These are phyloP conservation scores for Phaffomyces antillensis DNA, from an alignment of 805 yeast species.

Conservation along the genomic window DNA sequence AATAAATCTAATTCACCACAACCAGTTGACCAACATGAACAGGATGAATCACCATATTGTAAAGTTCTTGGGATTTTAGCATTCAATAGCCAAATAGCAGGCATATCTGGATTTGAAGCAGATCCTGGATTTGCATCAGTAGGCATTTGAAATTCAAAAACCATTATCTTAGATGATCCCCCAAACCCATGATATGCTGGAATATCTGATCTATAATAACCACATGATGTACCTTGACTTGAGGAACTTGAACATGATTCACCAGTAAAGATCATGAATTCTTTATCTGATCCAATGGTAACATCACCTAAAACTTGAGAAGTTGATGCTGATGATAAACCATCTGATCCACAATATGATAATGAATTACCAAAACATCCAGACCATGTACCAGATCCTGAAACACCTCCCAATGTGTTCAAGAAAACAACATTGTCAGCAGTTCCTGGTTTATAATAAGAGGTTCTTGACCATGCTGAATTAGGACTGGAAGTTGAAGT, in stretches of 20 bases:
- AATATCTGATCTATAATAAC: conserved; percentile 75
- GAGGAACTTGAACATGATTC: conserved; percentile 41
- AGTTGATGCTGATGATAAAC: conserved; percentile 61
- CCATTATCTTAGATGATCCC: conserved; percentile 78
- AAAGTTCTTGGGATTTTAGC: conserved; percentile 95
- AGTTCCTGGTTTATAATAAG: conserved; percentile 71
- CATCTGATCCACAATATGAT: conserved; percentile 76
- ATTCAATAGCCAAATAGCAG: conserved; percentile 94
- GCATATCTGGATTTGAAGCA: conserved; percentile 81
- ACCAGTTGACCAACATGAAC: conserved; percentile 96
- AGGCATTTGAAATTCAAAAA: conserved; percentile 95
- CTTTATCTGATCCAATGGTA: conserved; percentile 64
- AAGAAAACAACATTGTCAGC: conserved; percentile 71
- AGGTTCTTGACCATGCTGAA: conserved; percentile 60
- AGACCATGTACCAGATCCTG: conserved; percentile 85
- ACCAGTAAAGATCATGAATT: conserved; percentile 78
- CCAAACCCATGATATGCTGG: conserved; percentile 95
- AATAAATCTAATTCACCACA: conserved; percentile 97
- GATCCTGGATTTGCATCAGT: conserved; percentile 38
- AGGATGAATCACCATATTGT: conserved; percentile 78
- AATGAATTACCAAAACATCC: conserved; percentile 85
- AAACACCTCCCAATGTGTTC: conserved; percentile 74
- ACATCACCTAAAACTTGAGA: conserved; percentile 65
- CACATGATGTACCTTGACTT: conserved; percentile 46
- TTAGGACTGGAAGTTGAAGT: conserved; percentile 26